phyloP scores from a whole-genome alignment of 148 eudicot species.

The Polygonum maritimum region DNA sequence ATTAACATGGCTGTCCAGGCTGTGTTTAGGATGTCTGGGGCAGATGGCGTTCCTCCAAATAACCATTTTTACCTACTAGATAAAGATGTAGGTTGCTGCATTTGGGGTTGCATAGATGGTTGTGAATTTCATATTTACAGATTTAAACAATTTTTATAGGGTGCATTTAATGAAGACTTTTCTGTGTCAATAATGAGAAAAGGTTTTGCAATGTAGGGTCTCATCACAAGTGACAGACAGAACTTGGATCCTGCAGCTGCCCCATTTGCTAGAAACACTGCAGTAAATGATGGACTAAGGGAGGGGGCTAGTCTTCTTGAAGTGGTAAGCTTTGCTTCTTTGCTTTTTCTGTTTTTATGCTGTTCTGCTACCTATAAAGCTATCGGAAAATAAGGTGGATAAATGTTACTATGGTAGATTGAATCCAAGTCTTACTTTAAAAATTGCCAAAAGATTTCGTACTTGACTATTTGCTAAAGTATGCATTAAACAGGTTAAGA shows the following conservation, averaged over 20 bases:
- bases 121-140: background rate
- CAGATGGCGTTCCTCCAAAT: conserved; percentile 33
- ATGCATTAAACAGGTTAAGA: conserved; percentile 48
- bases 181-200: background rate
- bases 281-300: conserved; percentile 46
- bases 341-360: background rate
- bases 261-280: conserved; percentile 66
- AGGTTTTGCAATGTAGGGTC: conserved; percentile 50
- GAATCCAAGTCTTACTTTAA: background rate
- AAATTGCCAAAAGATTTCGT: background rate
- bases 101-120: background rate
- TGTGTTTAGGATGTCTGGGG: conserved; percentile 69
- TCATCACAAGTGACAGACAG: conserved; percentile 68
- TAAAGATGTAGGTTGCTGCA: conserved; percentile 56
- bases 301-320: conserved; percentile 86
- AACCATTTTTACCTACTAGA: conserved; percentile 88
- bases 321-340: conserved; percentile 49
- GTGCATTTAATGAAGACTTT: background rate
- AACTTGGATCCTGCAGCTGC: conserved; percentile 70
- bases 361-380: background rate
- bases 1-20: conserved; percentile 86
- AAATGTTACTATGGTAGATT: background rate
- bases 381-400: background rate
- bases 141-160: background rate
- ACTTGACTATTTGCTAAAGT: conserved; percentile 11